phyloP scores from a whole-genome alignment of 73 alveolate species.

The Breviolum minutum region DNA sequence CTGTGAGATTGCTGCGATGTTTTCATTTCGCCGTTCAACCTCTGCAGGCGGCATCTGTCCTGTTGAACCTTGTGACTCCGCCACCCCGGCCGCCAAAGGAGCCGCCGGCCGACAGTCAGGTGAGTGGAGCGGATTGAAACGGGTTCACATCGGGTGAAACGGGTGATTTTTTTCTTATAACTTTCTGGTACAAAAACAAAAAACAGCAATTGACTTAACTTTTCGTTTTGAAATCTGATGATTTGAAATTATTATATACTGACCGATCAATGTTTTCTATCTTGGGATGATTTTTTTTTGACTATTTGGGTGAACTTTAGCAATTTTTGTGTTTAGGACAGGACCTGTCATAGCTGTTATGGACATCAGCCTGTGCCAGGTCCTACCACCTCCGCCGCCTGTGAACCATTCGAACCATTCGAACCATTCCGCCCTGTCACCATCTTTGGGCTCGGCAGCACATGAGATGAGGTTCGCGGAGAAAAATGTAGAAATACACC shows the following conservation, averaged over 20 bases:
- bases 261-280: too few relatives aligned
- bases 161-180: neutral
- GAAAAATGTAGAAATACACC: too few relatives aligned
- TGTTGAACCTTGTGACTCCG: constrained; percentile 71
- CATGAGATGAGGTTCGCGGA: constrained; percentile 70
- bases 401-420: constrained; percentile 5
- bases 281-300: too few relatives aligned
- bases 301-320: too few relatives aligned
- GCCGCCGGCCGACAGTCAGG: constrained; percentile 85
- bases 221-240: neutral
- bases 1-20: neutral
- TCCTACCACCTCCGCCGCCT: constrained; percentile 88
- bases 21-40: neutral
- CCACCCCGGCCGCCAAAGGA: constrained; percentile 76
- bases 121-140: neutral
- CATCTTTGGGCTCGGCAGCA: constrained; percentile 78
- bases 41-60: constrained; percentile 80
- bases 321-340: neutral
- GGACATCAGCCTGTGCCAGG: neutral
- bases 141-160: neutral
- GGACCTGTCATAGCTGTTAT: neutral
- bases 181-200: neutral
- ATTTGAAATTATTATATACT: neutral
- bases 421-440: neutral
- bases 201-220: neutral